Conservation (phyloP, 2,329 filamentous ascomycete species). For the Colletotrichum australisinense region DNA sequence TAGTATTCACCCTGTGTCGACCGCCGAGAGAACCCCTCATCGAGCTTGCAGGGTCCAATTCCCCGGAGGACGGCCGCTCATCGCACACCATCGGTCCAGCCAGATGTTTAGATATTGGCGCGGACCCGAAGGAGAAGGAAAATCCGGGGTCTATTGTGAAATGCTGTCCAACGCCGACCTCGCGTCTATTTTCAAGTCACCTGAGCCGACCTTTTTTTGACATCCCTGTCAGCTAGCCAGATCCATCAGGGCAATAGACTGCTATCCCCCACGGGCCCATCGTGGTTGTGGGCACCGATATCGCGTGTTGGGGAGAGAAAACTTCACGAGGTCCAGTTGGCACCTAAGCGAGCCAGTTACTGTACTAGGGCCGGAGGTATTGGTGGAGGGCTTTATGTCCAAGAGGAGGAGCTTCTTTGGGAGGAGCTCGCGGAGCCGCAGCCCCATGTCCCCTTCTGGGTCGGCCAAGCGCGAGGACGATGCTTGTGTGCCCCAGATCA, state of each 20-base stretch:
- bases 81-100: conserved; percentile 30
- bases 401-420: neutral
- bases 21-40: neutral
- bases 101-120: neutral
- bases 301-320: conserved; percentile 15
- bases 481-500: conserved; percentile 12
- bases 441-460: neutral
- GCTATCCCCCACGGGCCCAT: conserved; percentile 30
- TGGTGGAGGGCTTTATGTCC: neutral
- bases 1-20: conserved; percentile 15
- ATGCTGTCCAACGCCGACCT: conserved; percentile 19
- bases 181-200: conserved; percentile 31
- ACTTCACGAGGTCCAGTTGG: neutral
- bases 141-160: conserved; percentile 26
- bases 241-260: neutral
- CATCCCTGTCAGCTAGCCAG: conserved; percentile 12
- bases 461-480: neutral
- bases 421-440: conserved; percentile 25
- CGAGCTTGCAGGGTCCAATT: conserved; percentile 8
- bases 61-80: conserved; percentile 9
- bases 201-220: conserved; percentile 29
- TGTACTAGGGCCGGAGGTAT: neutral
- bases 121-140: conserved; percentile 10
- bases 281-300: conserved; percentile 29
- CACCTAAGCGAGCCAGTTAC: conserved; percentile 7